Conservation (phyloP, 306 rosid genomes). For the Dicorynia guianensis region DNA sequence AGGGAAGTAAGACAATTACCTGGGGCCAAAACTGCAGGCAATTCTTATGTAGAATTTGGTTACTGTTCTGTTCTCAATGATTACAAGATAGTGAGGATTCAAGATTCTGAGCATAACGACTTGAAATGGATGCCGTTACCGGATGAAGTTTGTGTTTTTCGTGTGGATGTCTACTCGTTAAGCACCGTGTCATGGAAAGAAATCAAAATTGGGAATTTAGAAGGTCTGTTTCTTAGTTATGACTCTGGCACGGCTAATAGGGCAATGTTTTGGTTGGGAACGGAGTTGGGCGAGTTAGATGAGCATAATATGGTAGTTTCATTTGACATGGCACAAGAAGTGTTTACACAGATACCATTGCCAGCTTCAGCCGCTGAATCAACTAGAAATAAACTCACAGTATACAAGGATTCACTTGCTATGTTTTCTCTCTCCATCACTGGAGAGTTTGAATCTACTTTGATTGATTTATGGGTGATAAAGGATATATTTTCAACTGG, state of each 20-base stretch:
- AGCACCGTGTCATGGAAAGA: conserved; percentile 23
- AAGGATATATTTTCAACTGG: background rate
- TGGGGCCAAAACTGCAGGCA: background rate
- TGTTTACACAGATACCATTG: background rate
- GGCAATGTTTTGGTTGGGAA: conserved; percentile 2
- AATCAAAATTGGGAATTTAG: background rate
- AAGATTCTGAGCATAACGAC: background rate
- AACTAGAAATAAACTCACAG: background rate
- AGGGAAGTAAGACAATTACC: conserved; percentile 15
- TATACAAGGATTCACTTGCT: conserved; percentile 13
- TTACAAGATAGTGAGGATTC: conserved; percentile 34
- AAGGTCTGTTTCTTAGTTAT: background rate
- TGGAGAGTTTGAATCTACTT: background rate
- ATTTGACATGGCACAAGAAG: background rate
- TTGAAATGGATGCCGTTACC: no score
- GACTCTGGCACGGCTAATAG: background rate
- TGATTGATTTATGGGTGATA: conserved; percentile 35
- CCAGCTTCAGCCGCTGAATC: background rate
- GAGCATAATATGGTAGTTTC: background rate
- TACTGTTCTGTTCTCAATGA: conserved; percentile 23
- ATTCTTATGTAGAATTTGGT: conserved; percentile 14
- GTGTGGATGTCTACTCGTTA: conserved; percentile 24
- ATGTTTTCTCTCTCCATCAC: conserved; percentile 5
- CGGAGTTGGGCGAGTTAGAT: background rate
- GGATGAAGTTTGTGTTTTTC: background rate